phyloP scores from a whole-genome alignment of 441 rosid species.

The Populus tomentosa region DNA sequence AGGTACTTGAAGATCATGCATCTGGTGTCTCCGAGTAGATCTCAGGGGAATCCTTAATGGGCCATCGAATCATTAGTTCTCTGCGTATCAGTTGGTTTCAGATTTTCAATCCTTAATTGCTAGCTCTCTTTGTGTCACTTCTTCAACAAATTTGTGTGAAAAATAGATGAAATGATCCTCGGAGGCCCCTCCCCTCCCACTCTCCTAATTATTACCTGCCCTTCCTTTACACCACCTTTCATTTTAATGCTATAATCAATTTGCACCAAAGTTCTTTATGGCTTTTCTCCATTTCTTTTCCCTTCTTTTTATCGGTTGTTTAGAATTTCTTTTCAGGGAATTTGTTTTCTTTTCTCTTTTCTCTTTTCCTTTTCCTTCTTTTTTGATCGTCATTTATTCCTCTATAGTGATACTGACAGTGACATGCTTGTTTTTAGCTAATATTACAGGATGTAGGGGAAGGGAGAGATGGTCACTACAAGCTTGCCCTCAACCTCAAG shows the following conservation, averaged over 20 bases:
- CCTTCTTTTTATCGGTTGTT: background rate
- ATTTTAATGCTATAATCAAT: conserved; percentile 23
- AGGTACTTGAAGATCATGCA: background rate
- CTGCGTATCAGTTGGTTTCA: conserved; percentile 4
- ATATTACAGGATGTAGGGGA: background rate
- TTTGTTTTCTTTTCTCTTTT: background rate
- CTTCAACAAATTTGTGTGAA: conserved; percentile 23
- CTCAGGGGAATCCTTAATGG: background rate
- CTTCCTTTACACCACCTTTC: conserved; percentile 3
- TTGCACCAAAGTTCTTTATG: conserved; percentile 15
- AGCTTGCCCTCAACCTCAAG: background rate
- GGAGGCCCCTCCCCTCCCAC: conserved; percentile 20
- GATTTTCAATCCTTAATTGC: conserved; percentile 4
- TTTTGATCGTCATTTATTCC: conserved; percentile 6
- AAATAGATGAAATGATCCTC: conserved; percentile 16
- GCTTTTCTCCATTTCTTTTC: background rate
- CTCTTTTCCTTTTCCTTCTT: background rate
- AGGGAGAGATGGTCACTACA: background rate
- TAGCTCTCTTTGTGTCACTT: conserved; percentile 3
- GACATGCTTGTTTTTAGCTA: background rate
- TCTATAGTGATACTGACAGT: background rate
- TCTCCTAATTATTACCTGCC: conserved; percentile 16
- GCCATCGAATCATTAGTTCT: conserved; percentile 20
- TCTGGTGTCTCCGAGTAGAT: conserved; percentile 5
- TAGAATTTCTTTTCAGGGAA: background rate